Evolutionary conservation across 1,284 basidiomycete species (phyloP), one percentile per base, ranked within the genome.

Genomic region (Ustilago bromivora): DNA sequence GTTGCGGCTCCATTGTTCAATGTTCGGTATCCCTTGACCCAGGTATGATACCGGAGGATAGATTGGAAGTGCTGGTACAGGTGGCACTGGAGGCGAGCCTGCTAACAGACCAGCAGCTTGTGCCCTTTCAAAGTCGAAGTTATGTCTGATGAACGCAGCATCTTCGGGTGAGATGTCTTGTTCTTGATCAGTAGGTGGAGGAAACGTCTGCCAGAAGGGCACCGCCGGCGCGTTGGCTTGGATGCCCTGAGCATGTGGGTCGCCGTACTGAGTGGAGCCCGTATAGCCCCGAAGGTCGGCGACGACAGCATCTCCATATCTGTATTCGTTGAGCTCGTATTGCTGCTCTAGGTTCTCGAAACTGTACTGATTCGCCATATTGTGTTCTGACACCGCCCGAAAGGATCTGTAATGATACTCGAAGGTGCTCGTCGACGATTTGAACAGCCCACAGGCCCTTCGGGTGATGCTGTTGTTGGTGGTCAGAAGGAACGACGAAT

Each of bases 41-140:
- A 13, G 11, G 8, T n/a, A 3, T n/a, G 55, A 10, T 4, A 13
- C 23, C 0, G 40, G 55, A 10, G 17, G 17, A 10, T 55, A 57
- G 17, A 34, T 10, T 9, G 61, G 23, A 17, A 47, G 17, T 15
- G 62, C 63, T 13, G 40, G 40, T 41, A 17, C 40, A 15, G 40
- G 40, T 15, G 40, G 13, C 7, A 15, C 13, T 13, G 40, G 40
- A 13, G 40, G 40, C 13, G 46, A 31, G 46, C n/a, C 19, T 19
- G 46, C n/a, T 13, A 73, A 40, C 5, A 73, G 31, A 3, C 71
- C 71, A 13, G 53, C 61, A 5, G 35, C 61, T 65, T 73, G 61
- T 2, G 71, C 71, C 19, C 57, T 53, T 2, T 57, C 46, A n/a
- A 67, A 73, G 55, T 73, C 71, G 28, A 73, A 73, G 31, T 64